Base-by-base conservation (phyloP, 768 basidiomycete species). In the Clitopilus passeckerianus region DNA sequence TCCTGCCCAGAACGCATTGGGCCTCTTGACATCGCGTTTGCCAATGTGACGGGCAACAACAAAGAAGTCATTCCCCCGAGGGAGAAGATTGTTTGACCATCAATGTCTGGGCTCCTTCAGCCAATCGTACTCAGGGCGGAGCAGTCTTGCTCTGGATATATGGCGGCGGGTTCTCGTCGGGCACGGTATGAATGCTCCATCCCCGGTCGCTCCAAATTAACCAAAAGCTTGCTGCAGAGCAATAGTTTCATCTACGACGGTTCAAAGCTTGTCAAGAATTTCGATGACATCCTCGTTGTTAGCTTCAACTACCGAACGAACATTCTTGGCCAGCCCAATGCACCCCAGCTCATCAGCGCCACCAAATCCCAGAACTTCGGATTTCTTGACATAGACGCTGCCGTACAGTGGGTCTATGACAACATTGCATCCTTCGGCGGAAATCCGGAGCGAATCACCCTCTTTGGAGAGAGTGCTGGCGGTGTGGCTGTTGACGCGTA, bases 111-210 rank as follows among this genome's bases (percentile, higher is more conserved):
- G 64, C 72, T 10, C 75, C 75, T 12, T 71, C 64, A 33, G 23
- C 62, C 3, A 20, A 44, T 3, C 65, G 74, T 34, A 68, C 69
- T 44, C 74, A 75, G 58, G 60, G 59, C 14, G 71, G 73, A 1
- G 72, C 74, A 8, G 73, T 75, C 12, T 57, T 77, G 35, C 18
- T 74, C 14, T 75, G 71, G 73, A 70, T 76, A 18, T 75, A 74
- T 59, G 76, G 76, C 15, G 76, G 76, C 23, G 68, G 65, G 6
- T 74, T 73, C 60, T 66, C 69, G 41, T 74, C 70, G 57, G 74
- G 72, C 6, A 70, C 74, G 9, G 75, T 73, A 61, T 56, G 72
- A 65, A 1, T 10, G 27, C 44, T 23, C 8, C 16, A 12, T n/a
- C 23, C 6, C 15, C 9, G 35, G 10, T 24, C n/a, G 22, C 30